Conservation (phyloP, 2,329 filamentous ascomycete genomes). For the Neonectria faginata region DNA sequence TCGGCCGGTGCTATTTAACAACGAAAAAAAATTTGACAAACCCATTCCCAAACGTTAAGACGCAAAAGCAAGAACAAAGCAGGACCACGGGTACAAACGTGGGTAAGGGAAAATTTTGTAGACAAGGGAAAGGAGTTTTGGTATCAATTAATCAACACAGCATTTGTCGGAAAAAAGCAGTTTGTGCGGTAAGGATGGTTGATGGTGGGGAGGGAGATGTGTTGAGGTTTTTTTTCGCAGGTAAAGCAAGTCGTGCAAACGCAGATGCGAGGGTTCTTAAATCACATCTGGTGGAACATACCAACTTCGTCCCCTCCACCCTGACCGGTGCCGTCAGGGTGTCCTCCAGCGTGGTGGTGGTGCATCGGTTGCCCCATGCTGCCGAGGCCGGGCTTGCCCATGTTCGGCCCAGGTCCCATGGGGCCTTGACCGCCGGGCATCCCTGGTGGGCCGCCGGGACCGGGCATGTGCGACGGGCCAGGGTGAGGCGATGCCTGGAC, state of each 20-base stretch:
- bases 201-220: conserved; percentile 28
- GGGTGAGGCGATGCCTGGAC: conserved; percentile 70
- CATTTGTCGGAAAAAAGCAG: conserved; percentile 44
- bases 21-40: conserved; percentile 45
- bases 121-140: conserved; percentile 43
- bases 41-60: conserved; percentile 46
- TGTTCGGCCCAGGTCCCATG: conserved; percentile 69
- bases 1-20: conserved; percentile 46
- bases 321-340: conserved; percentile 67
- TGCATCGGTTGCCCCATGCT: conserved; percentile 76
- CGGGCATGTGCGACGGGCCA: conserved; percentile 72
- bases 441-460: conserved; percentile 72
- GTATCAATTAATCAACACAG: conserved; percentile 56
- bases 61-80: conserved; percentile 40
- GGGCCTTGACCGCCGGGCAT: conserved; percentile 71
- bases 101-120: conserved; percentile 39
- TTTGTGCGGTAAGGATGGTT: conserved; percentile 36
- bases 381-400: conserved; percentile 75
- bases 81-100: conserved; percentile 44
- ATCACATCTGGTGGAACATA: conserved; percentile 98
- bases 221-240: conserved; percentile 33
- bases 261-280: conserved; percentile 52
- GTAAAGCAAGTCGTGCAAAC: conserved; percentile 48
- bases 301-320: conserved; percentile 88
- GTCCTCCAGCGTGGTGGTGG: conserved; percentile 67